Evolutionary conservation across 1,139 yeast genomes (phyloP).

Genomic region (Blastobotrys arbuscula): DNA sequence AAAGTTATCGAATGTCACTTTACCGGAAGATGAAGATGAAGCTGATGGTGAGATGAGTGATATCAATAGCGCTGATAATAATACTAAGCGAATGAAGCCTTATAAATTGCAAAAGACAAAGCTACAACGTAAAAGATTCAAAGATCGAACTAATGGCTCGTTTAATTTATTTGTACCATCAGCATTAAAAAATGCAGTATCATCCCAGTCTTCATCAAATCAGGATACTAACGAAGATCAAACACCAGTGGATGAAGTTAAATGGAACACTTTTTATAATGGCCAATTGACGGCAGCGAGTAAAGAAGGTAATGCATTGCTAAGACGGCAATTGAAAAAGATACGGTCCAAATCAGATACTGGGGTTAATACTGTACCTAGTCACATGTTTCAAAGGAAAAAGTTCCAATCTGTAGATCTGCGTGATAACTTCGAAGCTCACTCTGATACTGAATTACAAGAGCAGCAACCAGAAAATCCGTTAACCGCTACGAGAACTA

Average conservation of each 20-base stretch:
- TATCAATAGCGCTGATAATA: neutral
- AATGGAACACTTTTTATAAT: neutral
- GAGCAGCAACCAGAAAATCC: constrained; percentile 1
- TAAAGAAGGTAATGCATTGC: constrained; percentile 5
- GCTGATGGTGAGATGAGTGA: neutral
- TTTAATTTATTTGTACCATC: constrained; percentile 10
- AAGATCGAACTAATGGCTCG: constrained; percentile 9
- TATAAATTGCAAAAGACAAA: constrained; percentile 7
- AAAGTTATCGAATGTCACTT: constrained; percentile 5
- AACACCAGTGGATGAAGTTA: neutral
- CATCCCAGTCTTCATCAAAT: neutral
- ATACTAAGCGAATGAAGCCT: neutral
- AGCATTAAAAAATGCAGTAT: neutral
- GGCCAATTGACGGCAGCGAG: neutral
- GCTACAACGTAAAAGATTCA: neutral
- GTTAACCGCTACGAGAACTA: neutral
- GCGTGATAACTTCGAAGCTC: constrained; percentile 8
- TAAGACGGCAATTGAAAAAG: constrained; percentile 16
- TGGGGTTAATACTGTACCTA: constrained; percentile 16
- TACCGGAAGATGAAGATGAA: constrained; percentile 1
- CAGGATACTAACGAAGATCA: neutral
- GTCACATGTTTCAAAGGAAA: constrained; percentile 8
- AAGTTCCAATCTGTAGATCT: constrained; percentile 10
- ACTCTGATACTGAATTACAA: constrained; percentile 19
- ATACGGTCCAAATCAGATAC: constrained; percentile 24